Evolutionary conservation across 768 basidiomycete genomes (phyloP), one percentile per base, ranked within the genome.

Genomic region (Lentinula boryana): DNA sequence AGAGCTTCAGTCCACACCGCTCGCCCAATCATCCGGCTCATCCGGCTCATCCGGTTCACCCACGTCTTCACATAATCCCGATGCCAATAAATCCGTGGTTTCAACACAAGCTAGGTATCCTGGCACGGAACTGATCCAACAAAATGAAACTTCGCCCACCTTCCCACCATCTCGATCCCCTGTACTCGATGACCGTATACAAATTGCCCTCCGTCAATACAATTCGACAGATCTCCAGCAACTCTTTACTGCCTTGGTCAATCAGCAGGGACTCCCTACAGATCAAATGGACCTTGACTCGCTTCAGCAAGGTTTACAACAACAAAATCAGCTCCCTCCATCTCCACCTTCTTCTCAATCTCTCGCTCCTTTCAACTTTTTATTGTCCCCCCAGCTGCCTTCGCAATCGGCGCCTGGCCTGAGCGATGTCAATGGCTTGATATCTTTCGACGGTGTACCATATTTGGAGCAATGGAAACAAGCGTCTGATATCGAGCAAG

Each of bases 401-500:
- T 68, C 68, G 8, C 55, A 56, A 13, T 41, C 40, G 16, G 4
- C 10, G 18, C 70, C 69, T 35, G 65, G 68, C 36, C 59, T 70
- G 8, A 64, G 74, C 7, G 70, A 75, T 36, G 62, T 68, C 12
- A 71, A 73, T 18, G 70, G 75, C 7, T 66, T 75, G 13, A 60
- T 66, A 36, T 60, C 67, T 36, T 65, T 74, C 50, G 71, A 75
- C 65, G 71, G 68, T 38, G 69, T 74, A 35, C 62, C 72, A 62
- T 71, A 76, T 35, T 69, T 88, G 55, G 78, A 85, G 53, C 78
- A 80, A 64, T 91, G 89, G 77, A 80, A 77, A 51, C 79, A 76
- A 36, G 77, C 89, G 0, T 69, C 78, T 31, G 87, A 88, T 63
- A 86, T 94, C 49, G 84, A 86, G 61, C 79, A 80, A 50, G 88